Conservation (phyloP, 768 basidiomycete species). For the Lentinula boryana region DNA sequence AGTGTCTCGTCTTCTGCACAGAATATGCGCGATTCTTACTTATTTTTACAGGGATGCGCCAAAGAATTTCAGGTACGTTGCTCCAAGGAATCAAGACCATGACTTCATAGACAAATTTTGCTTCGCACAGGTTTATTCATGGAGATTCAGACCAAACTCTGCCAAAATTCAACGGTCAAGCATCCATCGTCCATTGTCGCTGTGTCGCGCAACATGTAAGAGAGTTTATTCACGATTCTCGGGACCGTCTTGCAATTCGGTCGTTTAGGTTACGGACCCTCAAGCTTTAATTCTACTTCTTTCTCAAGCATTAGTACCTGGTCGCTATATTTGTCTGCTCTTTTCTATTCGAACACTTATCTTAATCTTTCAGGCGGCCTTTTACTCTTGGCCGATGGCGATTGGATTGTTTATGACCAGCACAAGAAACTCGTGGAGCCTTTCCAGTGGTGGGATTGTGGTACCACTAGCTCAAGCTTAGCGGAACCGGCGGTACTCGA, state of each 20-base stretch:
- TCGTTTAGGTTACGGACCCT: constrained; percentile 12
- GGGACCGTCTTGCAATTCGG: neutral
- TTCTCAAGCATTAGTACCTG: constrained; percentile 15
- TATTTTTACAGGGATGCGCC: constrained; percentile 6
- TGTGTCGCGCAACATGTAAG: constrained; percentile 20
- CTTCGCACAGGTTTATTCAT: constrained; percentile 15
- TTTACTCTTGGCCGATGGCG: constrained; percentile 17
- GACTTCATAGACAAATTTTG: neutral
- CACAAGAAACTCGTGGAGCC: constrained; percentile 12
- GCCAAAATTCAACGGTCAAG: constrained; percentile 13
- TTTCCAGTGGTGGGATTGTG: constrained; percentile 8
- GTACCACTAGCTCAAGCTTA: neutral
- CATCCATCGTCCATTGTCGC: constrained; percentile 22
- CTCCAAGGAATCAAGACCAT: too few species aligned
- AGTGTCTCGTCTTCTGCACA: neutral
- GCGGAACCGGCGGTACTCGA: neutral
- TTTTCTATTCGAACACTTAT: neutral
- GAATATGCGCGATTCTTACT: neutral
- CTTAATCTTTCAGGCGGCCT: constrained; percentile 12
- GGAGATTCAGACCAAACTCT: constrained; percentile 17
- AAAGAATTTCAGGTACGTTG: constrained; percentile 8
- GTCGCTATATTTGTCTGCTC: neutral
- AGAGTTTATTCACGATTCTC: neutral
- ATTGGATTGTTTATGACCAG: constrained; percentile 14
- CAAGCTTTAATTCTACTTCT: constrained; percentile 10